These are phyloP conservation scores for Albugo candida DNA, from an alignment of 352 stramenopile genomes.

Conservation along the genomic window DNA sequence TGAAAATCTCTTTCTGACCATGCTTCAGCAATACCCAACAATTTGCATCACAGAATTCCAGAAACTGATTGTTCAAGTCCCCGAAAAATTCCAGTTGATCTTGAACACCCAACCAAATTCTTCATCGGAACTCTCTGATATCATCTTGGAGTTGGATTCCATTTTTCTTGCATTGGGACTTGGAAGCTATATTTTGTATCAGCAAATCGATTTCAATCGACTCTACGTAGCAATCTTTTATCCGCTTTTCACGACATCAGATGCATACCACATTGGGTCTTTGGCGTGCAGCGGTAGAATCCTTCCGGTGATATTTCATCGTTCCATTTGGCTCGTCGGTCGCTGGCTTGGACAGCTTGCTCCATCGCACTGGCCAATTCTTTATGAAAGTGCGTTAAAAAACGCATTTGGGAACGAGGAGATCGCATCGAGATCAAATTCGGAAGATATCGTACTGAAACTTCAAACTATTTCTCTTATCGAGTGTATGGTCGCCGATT, in stretches of 20 bases:
- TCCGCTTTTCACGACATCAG: constrained; percentile 24
- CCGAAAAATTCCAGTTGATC: constrained; percentile 27
- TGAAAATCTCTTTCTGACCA: constrained; percentile 67
- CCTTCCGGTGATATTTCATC: constrained; percentile 29
- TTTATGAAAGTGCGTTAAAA: constrained; percentile 56
- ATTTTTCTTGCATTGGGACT: constrained; percentile 64
- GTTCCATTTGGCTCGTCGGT: constrained; percentile 72
- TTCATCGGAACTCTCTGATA: constrained; percentile 11
- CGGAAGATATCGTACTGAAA: constrained; percentile 3
- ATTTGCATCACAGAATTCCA: constrained; percentile 49
- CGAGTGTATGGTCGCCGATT: constrained; percentile 61
- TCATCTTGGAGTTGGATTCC: constrained; percentile 44
- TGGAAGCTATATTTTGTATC: constrained; percentile 72
- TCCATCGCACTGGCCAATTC: constrained; percentile 31
- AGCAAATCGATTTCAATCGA: constrained; percentile 74
- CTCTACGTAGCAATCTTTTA: constrained; percentile 64
- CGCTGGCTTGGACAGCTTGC: constrained; percentile 74
- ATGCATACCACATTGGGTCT: neutral
- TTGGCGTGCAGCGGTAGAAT: constrained; percentile 16
- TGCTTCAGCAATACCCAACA: constrained; percentile 52
- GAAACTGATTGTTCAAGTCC: constrained; percentile 33
- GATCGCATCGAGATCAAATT: constrained; percentile 12
- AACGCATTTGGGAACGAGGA: constrained; percentile 13
- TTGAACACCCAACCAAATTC: neutral
- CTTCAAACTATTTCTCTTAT: constrained; percentile 52